Base-by-base conservation (phyloP, 306 rosid species). In the Macrotyloma uniflorum region DNA sequence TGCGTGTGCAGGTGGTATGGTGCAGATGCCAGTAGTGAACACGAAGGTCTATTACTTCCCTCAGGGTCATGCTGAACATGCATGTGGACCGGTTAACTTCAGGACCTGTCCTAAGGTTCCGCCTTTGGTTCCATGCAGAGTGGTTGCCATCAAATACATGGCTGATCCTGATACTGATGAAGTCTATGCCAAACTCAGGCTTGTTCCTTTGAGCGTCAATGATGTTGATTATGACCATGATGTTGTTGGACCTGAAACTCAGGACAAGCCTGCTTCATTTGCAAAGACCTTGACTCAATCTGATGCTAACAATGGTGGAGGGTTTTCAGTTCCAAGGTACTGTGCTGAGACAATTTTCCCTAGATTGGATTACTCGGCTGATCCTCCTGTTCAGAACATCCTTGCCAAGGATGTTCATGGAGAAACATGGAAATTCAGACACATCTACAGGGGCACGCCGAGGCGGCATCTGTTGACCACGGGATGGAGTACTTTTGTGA, bases 1-100 rank as follows among this genome's bases (percentile, higher is more conserved):
- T 80, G 99, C 98, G 28, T 96, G 99, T 70, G 98, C 99, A 5
- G 98, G 99, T 67, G 97, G 94, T 3, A 96, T 96, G 97, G 94
- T 91, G 45, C 97, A 96, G 83, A 91, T 96, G 97, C 99, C 99
- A n/a, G 14, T 35, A 5, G 85, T 88, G 49, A 89, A 88, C 75
- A 68, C 87, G 22, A 90, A 83, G 78, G 99, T 93, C 8, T 96
- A 84, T 72, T 96, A 96, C 83, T 92, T 90, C 75, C 96, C 93
- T 79, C 92, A 92, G 53, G 97, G 97, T 2, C 97, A 92, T 55
- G 93, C 96, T 26, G 99, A 93, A 61, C 99, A 96, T 81, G 87
- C 98, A 70, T 83, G 91, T 74, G 93, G 86, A 0, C 80, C 82
- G 0, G 97, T 93, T 11, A 88, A 87, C 76, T 93, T 96, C 88